phyloP scores from a whole-genome alignment of 2,329 filamentous ascomycete species.

The Sclerotinia subarctica region DNA sequence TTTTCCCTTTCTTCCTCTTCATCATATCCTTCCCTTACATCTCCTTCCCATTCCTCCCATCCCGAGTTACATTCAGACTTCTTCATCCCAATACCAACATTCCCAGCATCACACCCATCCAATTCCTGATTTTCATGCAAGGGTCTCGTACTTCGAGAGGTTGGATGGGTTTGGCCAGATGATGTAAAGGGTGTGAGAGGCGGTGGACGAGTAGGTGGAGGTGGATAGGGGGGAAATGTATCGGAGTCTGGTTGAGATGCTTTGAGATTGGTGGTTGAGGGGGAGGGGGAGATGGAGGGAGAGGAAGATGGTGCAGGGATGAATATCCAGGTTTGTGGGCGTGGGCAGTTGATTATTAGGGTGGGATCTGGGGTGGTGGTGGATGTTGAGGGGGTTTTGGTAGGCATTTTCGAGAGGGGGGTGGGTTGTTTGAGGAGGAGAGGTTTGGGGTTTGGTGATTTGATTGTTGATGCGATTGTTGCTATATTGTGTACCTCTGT shows the following conservation, averaged over 20 bases:
- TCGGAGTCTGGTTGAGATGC: not conserved
- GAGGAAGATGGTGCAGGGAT: not conserved
- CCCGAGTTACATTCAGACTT: too few species aligned
- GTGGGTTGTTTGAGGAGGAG: too few species aligned
- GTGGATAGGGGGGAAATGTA: not conserved
- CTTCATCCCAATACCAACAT: too few species aligned
- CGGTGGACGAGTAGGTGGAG: not conserved
- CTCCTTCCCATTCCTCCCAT: too few species aligned
- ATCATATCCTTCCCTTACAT: too few species aligned
- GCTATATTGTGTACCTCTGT: too few species aligned
- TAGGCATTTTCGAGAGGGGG: not conserved
- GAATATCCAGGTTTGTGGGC: slow-evolving; percentile 9
- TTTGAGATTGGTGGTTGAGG: not conserved
- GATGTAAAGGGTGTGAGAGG: not conserved
- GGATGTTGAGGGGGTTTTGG: not conserved
- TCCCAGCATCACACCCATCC: too few species aligned
- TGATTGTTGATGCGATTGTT: too few species aligned
- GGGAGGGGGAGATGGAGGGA: not conserved
- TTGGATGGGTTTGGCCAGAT: not conserved
- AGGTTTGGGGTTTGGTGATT: too few species aligned
- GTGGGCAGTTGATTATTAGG: slow-evolving; percentile 7
- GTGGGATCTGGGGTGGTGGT: not conserved
- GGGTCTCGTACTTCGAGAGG: not conserved
- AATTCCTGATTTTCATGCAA: too few species aligned
- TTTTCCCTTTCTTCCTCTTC: too few species aligned